These are phyloP conservation scores for Onygenales sp. DNA, from an alignment of 2,329 filamentous ascomycete species.

Conservation along the genomic window DNA sequence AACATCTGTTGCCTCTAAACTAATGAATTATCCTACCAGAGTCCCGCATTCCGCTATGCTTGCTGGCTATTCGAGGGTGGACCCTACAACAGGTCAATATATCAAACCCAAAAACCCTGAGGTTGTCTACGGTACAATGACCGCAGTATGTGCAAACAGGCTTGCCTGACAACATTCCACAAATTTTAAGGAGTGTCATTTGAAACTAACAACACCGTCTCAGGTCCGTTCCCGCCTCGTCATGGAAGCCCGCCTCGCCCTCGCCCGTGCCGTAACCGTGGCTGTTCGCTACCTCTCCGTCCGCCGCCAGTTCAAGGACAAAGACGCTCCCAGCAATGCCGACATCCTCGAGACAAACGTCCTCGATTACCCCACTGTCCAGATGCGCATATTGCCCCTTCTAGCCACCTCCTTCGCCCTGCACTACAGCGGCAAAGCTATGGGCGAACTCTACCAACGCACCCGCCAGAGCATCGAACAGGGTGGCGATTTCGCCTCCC, in stretches of 20 bases:
- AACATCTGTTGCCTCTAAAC: background rate
- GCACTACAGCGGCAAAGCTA: conserved; percentile 35
- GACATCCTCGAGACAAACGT: conserved; percentile 36
- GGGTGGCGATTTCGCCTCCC: conserved; percentile 38
- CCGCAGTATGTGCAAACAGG: conserved; percentile 3
- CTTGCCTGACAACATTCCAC: too few species aligned
- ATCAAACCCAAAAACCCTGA: conserved; percentile 9
- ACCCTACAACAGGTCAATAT: conserved; percentile 9
- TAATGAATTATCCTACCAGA: background rate
- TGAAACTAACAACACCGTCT: background rate
- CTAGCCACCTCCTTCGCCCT: conserved; percentile 45
- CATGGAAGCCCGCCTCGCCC: conserved; percentile 40
- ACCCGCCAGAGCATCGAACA: conserved; percentile 38
- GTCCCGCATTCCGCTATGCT: conserved; percentile 10
- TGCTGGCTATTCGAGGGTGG: conserved; percentile 9
- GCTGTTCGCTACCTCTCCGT: conserved; percentile 43
- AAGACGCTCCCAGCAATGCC: conserved; percentile 29
- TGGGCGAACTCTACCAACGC: conserved; percentile 40
- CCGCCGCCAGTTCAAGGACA: conserved; percentile 41
- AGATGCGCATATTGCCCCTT: conserved; percentile 44
- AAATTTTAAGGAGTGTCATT: background rate
- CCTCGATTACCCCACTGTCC: conserved; percentile 46
- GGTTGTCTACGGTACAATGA: conserved; percentile 11
- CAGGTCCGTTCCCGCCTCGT: conserved; percentile 21
- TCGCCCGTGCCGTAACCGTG: conserved; percentile 44